Percentiles rank a stretch among this genome's conserved stretches.
phyloP scores from a whole-genome alignment of 2,329 filamentous ascomycete species.

The Stagonosporopsis rhizophila region DNA sequence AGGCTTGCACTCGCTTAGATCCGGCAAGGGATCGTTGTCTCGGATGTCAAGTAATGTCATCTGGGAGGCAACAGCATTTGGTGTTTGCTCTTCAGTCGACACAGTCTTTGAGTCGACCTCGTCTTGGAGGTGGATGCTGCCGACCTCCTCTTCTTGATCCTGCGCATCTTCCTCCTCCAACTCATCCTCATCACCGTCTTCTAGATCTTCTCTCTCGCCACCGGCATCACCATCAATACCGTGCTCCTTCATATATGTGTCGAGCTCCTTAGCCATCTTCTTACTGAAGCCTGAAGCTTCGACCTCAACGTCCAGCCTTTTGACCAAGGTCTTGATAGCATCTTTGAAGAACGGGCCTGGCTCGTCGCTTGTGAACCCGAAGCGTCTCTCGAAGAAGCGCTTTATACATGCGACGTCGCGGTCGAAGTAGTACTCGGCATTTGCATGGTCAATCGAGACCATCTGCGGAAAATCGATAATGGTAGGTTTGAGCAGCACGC shows the following conservation, averaged over 20 bases:
- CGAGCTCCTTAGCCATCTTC: slow-evolving; percentile 95
- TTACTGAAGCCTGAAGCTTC: slow-evolving; percentile 94
- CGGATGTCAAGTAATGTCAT: slow-evolving; percentile 50
- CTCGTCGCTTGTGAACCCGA: slow-evolving; percentile 82
- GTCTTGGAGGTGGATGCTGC: not conserved
- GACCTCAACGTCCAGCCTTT: slow-evolving; percentile 84
- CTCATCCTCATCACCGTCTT: slow-evolving; percentile 29
- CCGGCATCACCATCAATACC: slow-evolving; percentile 63
- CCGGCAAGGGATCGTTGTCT: slow-evolving; percentile 44
- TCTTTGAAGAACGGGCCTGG: slow-evolving; percentile 86
- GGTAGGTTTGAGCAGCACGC: slow-evolving; percentile 72
- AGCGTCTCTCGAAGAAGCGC: slow-evolving; percentile 87
- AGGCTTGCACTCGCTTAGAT: slow-evolving; percentile 40
- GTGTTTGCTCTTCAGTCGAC: slow-evolving; percentile 3
- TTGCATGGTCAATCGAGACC: slow-evolving; percentile 91
- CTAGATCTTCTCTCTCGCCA: slow-evolving; percentile 37
- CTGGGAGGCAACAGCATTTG: slow-evolving; percentile 30
- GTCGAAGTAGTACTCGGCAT: slow-evolving; percentile 97
- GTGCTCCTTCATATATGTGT: slow-evolving; percentile 82
- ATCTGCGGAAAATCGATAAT: slow-evolving; percentile 99
- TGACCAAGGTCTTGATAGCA: slow-evolving; percentile 74
- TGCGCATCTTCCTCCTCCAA: slow-evolving; percentile 13
- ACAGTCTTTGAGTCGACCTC: not conserved
- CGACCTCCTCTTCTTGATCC: not conserved
- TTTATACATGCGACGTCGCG: slow-evolving; percentile 96